Base-by-base conservation (phyloP, 345 rosid genomes). In the Melaleuca alternifolia region DNA sequence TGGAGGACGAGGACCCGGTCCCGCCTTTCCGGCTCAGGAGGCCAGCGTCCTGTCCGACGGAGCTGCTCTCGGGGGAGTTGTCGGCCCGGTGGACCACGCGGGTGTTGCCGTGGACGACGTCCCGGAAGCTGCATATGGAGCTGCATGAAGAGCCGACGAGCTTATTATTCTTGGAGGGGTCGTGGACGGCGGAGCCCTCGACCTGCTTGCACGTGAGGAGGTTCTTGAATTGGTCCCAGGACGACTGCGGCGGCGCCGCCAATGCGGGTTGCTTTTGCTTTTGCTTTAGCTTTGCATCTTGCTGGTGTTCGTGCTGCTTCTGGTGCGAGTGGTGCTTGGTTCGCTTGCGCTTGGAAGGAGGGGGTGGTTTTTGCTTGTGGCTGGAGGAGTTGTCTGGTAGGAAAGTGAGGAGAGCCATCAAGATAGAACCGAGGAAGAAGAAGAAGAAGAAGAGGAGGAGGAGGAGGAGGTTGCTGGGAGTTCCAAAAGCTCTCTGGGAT, bases 211-310 rank as follows among this genome's bases (percentile, higher is more conserved):
- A 97, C 82, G 94, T 93, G 44, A 97, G 94, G 46, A 97, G 87
- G 92, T 94, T 96, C 94, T 96, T 97, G 95, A 97, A 87, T 89
- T 97, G 99, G 95, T 94, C 95, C 99, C 99, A 97, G 62, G 99
- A 96, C 56, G 99, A 96, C 16, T 93, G 91, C 33, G 86, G 15
- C 9, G 81, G 51, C 23, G 86, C 33, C 44, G 79, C 41, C 41
- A 41, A 50, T 2, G 85, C 54, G 26, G 59, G 85, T 16, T 91
- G 95, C 86, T 94, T 94, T 61, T 88, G 89, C 87, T 90, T 85
- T 85, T 24, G 54, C 87, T 85, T 84, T 28, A 46, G 83, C 50
- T 84, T 75, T 9, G 84, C 54, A 44, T 59, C 37, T 37, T 76
- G 54, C 50, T 51, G 82, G 20, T 33, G 65, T 15, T 84, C 30